Base-by-base conservation (phyloP, 2,329 filamentous ascomycete genomes). In the Colletotrichum falcatum region DNA sequence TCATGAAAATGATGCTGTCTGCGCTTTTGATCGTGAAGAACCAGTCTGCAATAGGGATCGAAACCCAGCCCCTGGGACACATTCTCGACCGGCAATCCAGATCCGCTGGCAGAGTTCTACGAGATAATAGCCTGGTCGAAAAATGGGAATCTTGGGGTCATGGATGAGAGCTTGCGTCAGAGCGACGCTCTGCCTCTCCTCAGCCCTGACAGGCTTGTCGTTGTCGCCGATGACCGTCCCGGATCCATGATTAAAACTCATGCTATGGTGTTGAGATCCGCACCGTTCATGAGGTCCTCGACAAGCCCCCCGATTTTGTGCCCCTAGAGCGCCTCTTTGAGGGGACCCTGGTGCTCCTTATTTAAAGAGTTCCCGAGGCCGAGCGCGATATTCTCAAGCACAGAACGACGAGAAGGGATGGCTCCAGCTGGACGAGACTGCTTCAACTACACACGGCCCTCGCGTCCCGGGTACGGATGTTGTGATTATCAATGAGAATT, bases 111-210 rank as follows among this genome's bases (percentile, higher is more conserved):
- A 1, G 79, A 78, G 42, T 83, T 81, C 39, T 84, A 75, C 0
- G 89, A 87, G 20, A 86, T 88, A 0, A 90, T 92, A 0, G 90
- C 90, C 78, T 92, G 90, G 73, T 92, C 91, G 2, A 90, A 82
- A 82, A 9, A 93, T 87, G 1, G 93, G 80, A 54, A 92, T 89
- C 5, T 84, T 83, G 1, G 90, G 88, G 72, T 88, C 80, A 58
- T 86, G 86, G 53, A 91, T 81, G 62, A 91, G 89, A 49, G 86
- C 87, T 26, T 89, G 83, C 0, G 89, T 89, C 67, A 91, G 90
- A 1, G 88, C 87, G 12, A 91, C 81, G 5, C 89, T 83, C 75
- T 91, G 90, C 30, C 88, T 83, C 75, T 91, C 89, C 2, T 89
- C 89, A 64, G 89, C 88, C 58, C 86, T 88, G 39, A 90, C 81